Base-by-base conservation (phyloP, 495 filamentous ascomycete genomes). In the Thermochaetoides thermophila region DNA sequence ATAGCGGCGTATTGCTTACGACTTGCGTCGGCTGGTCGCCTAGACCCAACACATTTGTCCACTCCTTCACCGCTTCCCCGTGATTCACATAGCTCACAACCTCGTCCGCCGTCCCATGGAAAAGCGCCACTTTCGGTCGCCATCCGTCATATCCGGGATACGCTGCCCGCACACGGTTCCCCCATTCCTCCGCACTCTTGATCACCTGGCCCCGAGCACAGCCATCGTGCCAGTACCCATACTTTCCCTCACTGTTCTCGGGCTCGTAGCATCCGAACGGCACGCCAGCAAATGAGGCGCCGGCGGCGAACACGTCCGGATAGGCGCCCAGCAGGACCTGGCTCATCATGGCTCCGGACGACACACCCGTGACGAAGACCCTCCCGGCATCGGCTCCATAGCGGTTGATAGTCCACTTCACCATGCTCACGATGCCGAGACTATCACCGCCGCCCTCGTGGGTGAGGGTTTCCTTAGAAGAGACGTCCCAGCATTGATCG, bases 311-410 rank as follows among this genome's bases (percentile, higher is more conserved):
- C 19, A 74, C 43, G 17, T 72, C 61, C 7, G 68, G 71, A 44
- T 76, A 74, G 0, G 67, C 54, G 3, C 63, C 70, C 4, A 63
- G 59, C 39, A 76, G 50, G 8, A 72, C 65, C 38, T 72, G 69
- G n/a, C 65, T 70, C 67, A 71, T 69, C 68, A 71, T 73, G n/a
- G 59, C 69, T 10, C 70, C 70, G 0, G 68, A 72, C 1, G 61
- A 67, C 1, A 56, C 56, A 5, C 69, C 69, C 17, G 61, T 69
- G 3, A 59, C 67, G 35, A 64, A 73, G 4, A 72, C 59, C 18
- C 57, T 57, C 21, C 35, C 39, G 7, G 59, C 20, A 37, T 74
- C 67, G 12, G 39, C 69, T 14, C 44, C 49, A 51, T 72, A 71
- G 32, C 59, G 56, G 27, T 31, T 29, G 11, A 70, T 37, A 0